phyloP scores from a whole-genome alignment of 768 basidiomycete species.

The Russula griseocarnosa region DNA sequence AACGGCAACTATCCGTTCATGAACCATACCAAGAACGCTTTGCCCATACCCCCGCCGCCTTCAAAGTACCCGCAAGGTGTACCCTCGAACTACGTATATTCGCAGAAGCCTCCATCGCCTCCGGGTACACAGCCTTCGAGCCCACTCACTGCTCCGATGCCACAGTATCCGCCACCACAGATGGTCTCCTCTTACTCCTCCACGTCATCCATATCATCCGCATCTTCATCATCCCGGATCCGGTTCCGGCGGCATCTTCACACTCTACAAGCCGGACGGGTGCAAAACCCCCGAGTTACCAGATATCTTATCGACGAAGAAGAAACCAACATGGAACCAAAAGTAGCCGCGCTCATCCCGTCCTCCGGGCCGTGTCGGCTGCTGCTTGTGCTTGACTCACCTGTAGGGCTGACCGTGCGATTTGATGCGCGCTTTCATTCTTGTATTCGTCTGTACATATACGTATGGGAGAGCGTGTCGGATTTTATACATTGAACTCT shows the following conservation, averaged over 20 bases:
- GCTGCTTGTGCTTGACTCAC: neutral
- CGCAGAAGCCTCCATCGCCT: slow-evolving; percentile 24
- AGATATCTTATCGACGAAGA: slow-evolving; percentile 40
- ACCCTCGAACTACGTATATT: slow-evolving; percentile 33
- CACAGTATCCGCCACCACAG: slow-evolving; percentile 16
- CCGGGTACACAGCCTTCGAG: slow-evolving; percentile 19
- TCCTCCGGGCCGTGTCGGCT: neutral
- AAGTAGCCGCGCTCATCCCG: too few species aligned
- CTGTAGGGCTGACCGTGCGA: neutral
- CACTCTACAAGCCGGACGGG: slow-evolving; percentile 47
- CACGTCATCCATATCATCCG: slow-evolving; percentile 13
- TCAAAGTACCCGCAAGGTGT: slow-evolving; percentile 47
- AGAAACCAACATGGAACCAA: slow-evolving; percentile 33
- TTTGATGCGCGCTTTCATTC: neutral
- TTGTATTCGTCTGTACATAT: neutral
- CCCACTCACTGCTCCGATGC: slow-evolving; percentile 16
- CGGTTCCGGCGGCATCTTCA: slow-evolving; percentile 40
- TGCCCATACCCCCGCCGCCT: slow-evolving; percentile 43
- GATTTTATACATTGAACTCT: slow-evolving; percentile 6
- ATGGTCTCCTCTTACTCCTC: slow-evolving; percentile 7
- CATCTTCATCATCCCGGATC: slow-evolving; percentile 20
- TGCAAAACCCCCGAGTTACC: slow-evolving; percentile 55
- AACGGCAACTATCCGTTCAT: slow-evolving; percentile 59
- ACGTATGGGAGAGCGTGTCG: neutral
- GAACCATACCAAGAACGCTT: slow-evolving; percentile 34